Base-by-base conservation (phyloP, 1,139 yeast genomes). In the Yamadazyma diddensiae region DNA sequence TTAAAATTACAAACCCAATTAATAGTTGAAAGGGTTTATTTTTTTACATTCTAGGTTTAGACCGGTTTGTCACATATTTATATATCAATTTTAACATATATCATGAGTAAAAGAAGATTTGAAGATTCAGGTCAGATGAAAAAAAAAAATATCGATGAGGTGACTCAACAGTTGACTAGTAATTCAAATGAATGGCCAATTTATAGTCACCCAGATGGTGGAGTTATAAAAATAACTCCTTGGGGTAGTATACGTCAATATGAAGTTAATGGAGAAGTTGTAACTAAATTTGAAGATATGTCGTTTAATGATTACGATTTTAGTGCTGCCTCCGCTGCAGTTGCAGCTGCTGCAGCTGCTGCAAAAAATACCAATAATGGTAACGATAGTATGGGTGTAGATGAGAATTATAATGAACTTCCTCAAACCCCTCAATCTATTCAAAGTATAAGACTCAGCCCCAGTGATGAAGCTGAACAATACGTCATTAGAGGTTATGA, bases 181-280 rank as follows among this genome's bases (percentile, higher is more conserved):
- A 51, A 59, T 13, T 55, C 65, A 10, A 59, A 66, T 26, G 80
- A 77, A 37, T 79, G 80, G 74, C 82, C 84, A 3, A 65, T 71
- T 30, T 79, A 74, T 46, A 61, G 68, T 34, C 83, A 77, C 39
- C 85, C 85, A 2, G 77, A 77, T 14, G 85, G 85, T 5, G 84
- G 84, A 0, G 61, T 66, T 15, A 70, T 79, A 30, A 79, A 78
- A 49, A 74, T 78, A 35, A 76, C 83, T 0, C 84, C 85, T 5
- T 73, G 80, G 65, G 85, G 85, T 6, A 52, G 62, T 7, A 44
- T 60, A 28, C 47, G 73, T 33, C 71, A 67, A 39, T 63, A 47
- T 43, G 49, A 51, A 26, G 45, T 46, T 10, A 57, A 57, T 16
- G 72, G 72, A 15, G 66, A 65, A 39, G 47, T 50, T 27, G 50